Percentiles rank a stretch among this genome's conserved stretches.
phyloP scores from a whole-genome alignment of 768 basidiomycete species.

The Lactifluus subvellereus region DNA sequence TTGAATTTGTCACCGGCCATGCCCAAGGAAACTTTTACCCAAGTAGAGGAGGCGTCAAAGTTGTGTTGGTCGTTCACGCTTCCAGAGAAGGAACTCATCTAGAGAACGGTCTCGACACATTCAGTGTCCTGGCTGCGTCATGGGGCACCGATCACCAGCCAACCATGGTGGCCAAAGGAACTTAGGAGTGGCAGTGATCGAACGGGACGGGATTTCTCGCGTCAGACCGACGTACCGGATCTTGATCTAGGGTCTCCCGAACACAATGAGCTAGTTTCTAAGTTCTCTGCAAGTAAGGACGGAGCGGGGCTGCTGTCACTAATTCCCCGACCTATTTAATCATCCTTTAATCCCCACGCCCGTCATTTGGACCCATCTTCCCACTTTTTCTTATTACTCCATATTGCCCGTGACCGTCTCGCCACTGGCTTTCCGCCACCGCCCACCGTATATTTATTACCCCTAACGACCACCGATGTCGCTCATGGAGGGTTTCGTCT shows the following conservation, averaged over 20 bases:
- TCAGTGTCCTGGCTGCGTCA: background rate
- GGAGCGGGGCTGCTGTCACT: background rate
- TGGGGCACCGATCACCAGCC: constrained; percentile 5
- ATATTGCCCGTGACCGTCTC: background rate
- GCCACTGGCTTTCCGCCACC: constrained; percentile 1
- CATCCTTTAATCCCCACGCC: background rate
- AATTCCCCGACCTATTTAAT: constrained; percentile 20
- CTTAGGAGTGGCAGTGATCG: constrained; percentile 22
- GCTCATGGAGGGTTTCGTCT: constrained; percentile 18
- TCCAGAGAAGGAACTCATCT: background rate
- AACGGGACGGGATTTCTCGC: background rate
- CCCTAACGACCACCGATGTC: constrained; percentile 22
- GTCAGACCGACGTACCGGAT: constrained; percentile 2
- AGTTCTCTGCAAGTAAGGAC: background rate
- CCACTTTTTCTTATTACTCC: background rate
- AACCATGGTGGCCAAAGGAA: background rate
- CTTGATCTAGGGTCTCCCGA: constrained; percentile 16
- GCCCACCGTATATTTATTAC: constrained; percentile 10
- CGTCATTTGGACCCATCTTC: background rate
- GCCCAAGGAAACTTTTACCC: constrained; percentile 13
- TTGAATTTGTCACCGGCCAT: background rate
- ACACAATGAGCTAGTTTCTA: constrained; percentile 14
- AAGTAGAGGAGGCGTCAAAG: background rate
- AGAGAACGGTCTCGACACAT: too few relatives aligned
- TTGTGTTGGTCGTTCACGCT: background rate